Percentiles rank a stretch among this genome's conserved stretches.
Evolutionary conservation across 192 early-diverging fungal species (phyloP).

Genomic region (Chytriomyces sp.): DNA sequence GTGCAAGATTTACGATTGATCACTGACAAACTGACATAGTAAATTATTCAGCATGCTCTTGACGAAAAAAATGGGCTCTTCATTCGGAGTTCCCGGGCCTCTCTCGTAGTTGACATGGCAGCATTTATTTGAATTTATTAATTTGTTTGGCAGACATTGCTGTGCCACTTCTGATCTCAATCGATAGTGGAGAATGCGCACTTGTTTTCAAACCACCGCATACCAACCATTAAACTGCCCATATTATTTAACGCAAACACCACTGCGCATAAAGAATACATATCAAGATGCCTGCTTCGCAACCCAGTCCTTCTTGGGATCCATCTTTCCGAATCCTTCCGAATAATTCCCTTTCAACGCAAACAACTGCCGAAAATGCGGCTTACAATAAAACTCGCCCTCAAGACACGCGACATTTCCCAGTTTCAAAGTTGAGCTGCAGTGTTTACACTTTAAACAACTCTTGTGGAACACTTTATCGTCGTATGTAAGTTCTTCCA

Average conservation of each 20-base stretch:
- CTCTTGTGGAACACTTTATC: constrained; percentile 43
- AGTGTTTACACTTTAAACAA: constrained; percentile 52
- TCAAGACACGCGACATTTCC: constrained; percentile 50
- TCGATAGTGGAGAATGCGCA: too few species aligned
- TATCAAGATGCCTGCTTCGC: neutral
- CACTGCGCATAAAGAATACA: neutral
- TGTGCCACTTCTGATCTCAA: too few species aligned
- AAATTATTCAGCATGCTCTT: too few species aligned
- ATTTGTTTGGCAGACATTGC: too few species aligned
- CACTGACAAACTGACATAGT: neutral
- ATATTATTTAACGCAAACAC: too few species aligned
- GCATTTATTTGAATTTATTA: too few species aligned
- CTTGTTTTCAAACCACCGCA: too few species aligned
- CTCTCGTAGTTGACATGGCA: too few species aligned
- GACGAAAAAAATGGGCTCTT: neutral
- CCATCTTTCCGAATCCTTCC: constrained; percentile 58
- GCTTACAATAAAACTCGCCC: constrained; percentile 52
- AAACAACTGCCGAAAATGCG: constrained; percentile 62
- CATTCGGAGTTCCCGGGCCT: neutral
- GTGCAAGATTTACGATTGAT: neutral
- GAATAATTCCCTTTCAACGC: constrained; percentile 63
- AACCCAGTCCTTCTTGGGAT: constrained; percentile 52
- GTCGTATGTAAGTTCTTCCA: constrained; percentile 48
- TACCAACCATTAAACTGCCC: too few species aligned
- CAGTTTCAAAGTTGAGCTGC: constrained; percentile 44